Percentiles rank a stretch among this genome's conserved stretches.
These are phyloP conservation scores for Gonapodya prolifera DNA, from an alignment of 192 early-diverging fungal species.

Conservation along the genomic window DNA sequence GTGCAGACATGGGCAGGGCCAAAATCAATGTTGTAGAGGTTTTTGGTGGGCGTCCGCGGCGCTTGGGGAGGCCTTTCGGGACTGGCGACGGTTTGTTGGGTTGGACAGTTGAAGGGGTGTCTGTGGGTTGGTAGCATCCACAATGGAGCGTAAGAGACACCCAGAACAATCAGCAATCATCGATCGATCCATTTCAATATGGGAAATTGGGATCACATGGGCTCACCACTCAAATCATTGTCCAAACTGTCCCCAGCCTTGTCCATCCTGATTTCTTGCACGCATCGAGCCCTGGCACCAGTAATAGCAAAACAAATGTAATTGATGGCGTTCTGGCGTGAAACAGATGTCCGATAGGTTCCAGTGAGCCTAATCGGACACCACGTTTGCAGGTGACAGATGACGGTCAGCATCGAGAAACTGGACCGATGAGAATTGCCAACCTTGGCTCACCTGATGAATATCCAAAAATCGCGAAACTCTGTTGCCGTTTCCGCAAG, in stretches of 20 bases:
- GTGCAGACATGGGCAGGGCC: background rate
- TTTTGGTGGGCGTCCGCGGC: background rate
- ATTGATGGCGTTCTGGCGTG: too few species aligned
- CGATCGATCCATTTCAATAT: too few species aligned
- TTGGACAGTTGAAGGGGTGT: background rate
- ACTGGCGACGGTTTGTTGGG: background rate
- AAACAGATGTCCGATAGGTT: too few species aligned
- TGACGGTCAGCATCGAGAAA: background rate
- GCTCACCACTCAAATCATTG: too few species aligned
- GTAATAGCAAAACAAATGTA: too few species aligned
- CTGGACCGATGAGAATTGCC: background rate
- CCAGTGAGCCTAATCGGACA: too few species aligned
- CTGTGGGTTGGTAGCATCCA: background rate
- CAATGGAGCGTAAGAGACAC: background rate
- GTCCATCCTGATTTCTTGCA: too few species aligned
- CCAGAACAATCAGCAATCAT: background rate
- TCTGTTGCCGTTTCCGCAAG: background rate
- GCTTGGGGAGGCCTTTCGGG: background rate
- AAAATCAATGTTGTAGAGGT: background rate
- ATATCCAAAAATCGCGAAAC: background rate
- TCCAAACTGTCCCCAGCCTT: too few species aligned
- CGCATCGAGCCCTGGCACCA: too few species aligned
- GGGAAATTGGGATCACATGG: too few species aligned
- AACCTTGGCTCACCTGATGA: background rate
- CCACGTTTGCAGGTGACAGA: too few species aligned